These are phyloP conservation scores for Candida silvatica DNA, from an alignment of 805 yeast genomes.

Conservation along the genomic window DNA sequence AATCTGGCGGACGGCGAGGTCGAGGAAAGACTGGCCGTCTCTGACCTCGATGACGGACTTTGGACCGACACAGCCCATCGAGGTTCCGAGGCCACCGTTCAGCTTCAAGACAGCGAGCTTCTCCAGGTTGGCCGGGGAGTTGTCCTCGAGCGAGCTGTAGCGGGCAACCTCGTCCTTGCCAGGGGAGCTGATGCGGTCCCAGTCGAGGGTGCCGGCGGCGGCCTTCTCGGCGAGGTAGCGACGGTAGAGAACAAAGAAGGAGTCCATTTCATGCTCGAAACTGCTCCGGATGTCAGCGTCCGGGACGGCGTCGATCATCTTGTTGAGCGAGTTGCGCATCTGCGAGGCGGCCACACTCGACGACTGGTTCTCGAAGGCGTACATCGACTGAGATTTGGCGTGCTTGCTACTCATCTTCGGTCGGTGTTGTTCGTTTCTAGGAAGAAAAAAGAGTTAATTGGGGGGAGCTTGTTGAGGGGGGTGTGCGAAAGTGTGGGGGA, in stretches of 20 bases:
- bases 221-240: slow-evolving; percentile 88
- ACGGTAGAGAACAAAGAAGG: slow-evolving; percentile 87
- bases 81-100: slow-evolving; percentile 98
- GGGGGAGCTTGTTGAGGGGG: too few relatives aligned
- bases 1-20: slow-evolving; percentile 92
- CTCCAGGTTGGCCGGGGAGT: slow-evolving; percentile 39
- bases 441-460: not conserved
- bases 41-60: slow-evolving; percentile 97
- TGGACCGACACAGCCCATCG: slow-evolving; percentile 99
- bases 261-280: slow-evolving; percentile 90
- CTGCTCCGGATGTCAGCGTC: slow-evolving; percentile 39
- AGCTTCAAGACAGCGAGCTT: slow-evolving; percentile 93
- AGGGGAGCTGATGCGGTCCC: slow-evolving; percentile 96
- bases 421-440: not conserved
- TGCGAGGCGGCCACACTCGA: slow-evolving; percentile 95
- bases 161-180: slow-evolving; percentile 81
- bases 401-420: slow-evolving; percentile 34
- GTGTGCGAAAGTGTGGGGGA: too few relatives aligned
- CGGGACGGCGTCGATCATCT: slow-evolving; percentile 72
- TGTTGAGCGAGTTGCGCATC: slow-evolving; percentile 94
- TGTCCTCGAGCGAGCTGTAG: slow-evolving; percentile 45
- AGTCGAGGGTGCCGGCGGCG: slow-evolving; percentile 71
- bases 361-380: slow-evolving; percentile 91
- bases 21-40: slow-evolving; percentile 96
- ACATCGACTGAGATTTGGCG: slow-evolving; percentile 63